Conservation (phyloP, 192 early-diverging fungal genomes). For the Backusella sp. region DNA sequence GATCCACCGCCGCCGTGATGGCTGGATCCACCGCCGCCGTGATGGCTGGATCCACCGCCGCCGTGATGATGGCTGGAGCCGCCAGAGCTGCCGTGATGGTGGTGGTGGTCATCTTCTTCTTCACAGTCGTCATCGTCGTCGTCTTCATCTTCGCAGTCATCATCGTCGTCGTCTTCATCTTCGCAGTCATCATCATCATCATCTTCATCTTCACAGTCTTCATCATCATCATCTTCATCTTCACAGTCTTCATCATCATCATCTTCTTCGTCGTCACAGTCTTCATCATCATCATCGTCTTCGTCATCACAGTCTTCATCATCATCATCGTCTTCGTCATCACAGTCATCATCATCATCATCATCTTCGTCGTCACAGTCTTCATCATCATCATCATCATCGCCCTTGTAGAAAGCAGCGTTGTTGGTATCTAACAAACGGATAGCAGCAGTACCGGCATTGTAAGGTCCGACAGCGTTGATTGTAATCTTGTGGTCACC, state of each 20-base stretch:
- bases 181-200: neutral
- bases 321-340: neutral
- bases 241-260: neutral
- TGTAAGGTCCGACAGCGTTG: slow-evolving; percentile 24
- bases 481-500: slow-evolving; percentile 36
- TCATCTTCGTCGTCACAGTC: neutral
- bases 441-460: slow-evolving; percentile 31
- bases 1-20: neutral
- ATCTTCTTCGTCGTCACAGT: neutral
- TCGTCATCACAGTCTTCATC: neutral
- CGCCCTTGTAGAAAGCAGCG: slow-evolving; percentile 15
- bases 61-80: too few relatives aligned
- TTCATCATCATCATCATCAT: neutral
- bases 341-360: neutral
- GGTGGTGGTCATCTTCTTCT: too few relatives aligned
- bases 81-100: neutral
- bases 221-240: neutral
- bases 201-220: neutral
- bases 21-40: neutral
- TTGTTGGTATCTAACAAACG: slow-evolving; percentile 18
- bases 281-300: neutral
- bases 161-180: too few relatives aligned
- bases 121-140: too few relatives aligned
- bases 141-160: too few relatives aligned
- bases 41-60: neutral